Base-by-base conservation (phyloP, 148 eudicot species). In the Vaccinium macrocarpon region DNA sequence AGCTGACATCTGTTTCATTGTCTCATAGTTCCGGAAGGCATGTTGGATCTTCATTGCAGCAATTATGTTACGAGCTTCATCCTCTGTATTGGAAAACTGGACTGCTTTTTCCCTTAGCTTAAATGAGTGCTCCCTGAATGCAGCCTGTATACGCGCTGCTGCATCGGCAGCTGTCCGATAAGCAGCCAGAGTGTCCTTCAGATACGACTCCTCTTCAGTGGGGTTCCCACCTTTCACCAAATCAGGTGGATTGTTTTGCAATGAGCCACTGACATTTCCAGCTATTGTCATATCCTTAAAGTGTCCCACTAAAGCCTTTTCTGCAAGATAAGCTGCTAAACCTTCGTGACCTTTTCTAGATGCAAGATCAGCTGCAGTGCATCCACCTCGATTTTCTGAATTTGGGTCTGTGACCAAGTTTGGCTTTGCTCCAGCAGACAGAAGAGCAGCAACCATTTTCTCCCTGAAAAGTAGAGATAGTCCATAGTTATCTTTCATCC, bases 21-120 rank as follows among this genome's bases (percentile, higher is more conserved):
- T 82, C 66, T 92, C 99, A 81, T 91, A 90, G 80, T 90, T 93
- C 71, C 97, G 91, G 62, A 83, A 96, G 8, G 99, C 98, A 81
- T 96, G 96, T 85, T 96, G 99, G 85, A 96, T 96, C 88, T 83
- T 96, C 99, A 96, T 91, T 29, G 99, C 99, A 8, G 99, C 95
- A 85, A 93, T 84, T 87, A 96, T 96, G 73, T 62, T 84, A 2
- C 93, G 94, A 73, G 98, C 99, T 88, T 95, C 96, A 13, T 74
- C 83, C 88, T 93, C 99, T 8, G 95, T 88, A 85, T 89, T 91
- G 9, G 87, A 82, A 15, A 59, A 82, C 89, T 90, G 87, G 38
- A 88, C 88, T 35, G 81, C 90, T 78, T 89, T 82, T 62, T 93
- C 86, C 88, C 87, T 87, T 62, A 89, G 88, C 85, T 95, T 92